Evolutionary conservation across 1,284 basidiomycete genomes (phyloP).

Genomic region (Afroboletus lepidellus): DNA sequence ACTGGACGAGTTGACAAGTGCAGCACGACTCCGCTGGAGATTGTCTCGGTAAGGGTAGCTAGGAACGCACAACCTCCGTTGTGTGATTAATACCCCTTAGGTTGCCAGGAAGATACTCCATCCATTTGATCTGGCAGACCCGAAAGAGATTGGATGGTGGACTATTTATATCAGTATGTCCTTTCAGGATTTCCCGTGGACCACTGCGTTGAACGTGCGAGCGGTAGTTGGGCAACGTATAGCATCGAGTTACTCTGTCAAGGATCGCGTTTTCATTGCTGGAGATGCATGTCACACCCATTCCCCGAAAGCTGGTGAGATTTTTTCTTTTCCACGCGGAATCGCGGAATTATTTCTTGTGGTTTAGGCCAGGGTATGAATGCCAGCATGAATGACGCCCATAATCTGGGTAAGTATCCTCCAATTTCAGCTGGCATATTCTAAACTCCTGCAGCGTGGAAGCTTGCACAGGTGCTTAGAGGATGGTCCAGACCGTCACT

Average conservation of each 20-base stretch:
- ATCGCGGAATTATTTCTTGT: background rate
- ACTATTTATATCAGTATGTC: constrained; percentile 68
- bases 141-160: constrained; percentile 74
- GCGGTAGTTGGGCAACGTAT: constrained; percentile 67
- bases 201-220: background rate
- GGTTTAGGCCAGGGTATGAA: constrained; percentile 31
- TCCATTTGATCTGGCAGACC: constrained; percentile 65
- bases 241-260: constrained; percentile 61
- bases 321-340: background rate
- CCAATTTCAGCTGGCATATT: background rate
- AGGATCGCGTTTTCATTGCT: constrained; percentile 75
- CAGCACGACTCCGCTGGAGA: constrained; percentile 55
- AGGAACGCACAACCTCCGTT: constrained; percentile 20
- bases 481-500: constrained; percentile 67
- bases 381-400: background rate
- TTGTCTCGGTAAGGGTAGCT: constrained; percentile 50
- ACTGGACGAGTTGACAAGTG: constrained; percentile 59
- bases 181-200: background rate
- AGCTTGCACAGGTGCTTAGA: constrained; percentile 68
- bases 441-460: constrained; percentile 57
- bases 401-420: background rate
- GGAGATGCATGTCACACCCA: constrained; percentile 85
- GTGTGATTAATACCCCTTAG: constrained; percentile 29
- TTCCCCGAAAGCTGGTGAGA: constrained; percentile 68
- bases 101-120: constrained; percentile 62